Percentiles rank a stretch among this genome's conserved stretches.
Conservation (phyloP, 148 eudicot genomes). For the Dianthus caryophyllus region DNA sequence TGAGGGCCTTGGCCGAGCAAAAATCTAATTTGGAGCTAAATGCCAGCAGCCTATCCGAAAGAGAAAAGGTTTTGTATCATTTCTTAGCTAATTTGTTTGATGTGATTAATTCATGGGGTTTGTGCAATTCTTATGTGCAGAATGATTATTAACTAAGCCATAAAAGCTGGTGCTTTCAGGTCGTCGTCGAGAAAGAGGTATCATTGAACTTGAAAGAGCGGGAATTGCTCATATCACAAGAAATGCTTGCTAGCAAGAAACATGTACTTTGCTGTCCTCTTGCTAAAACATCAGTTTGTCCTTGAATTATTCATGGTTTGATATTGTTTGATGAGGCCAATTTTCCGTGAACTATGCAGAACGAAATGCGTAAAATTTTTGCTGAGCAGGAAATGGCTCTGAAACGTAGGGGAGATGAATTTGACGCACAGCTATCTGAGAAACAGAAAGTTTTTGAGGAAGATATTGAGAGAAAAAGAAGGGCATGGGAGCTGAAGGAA, state of each 20-base stretch:
- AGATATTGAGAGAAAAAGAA: conserved; percentile 66
- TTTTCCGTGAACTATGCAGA: conserved; percentile 38
- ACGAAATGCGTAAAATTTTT: conserved; percentile 39
- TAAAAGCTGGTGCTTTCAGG: conserved; percentile 37
- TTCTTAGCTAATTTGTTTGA: not conserved
- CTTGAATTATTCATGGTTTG: not conserved
- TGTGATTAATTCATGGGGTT: not conserved
- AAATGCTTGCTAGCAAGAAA: conserved; percentile 53
- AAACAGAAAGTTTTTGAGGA: conserved; percentile 62
- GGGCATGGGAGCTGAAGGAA: conserved; percentile 87
- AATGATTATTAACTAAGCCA: not conserved
- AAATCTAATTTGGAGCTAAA: conserved; percentile 41
- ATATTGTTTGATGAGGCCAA: conserved; percentile 3
- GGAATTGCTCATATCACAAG: conserved; percentile 55
- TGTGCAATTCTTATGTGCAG: not conserved
- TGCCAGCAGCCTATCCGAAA: conserved; percentile 49
- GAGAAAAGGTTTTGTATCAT: conserved; percentile 62
- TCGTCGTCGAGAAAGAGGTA: conserved; percentile 50
- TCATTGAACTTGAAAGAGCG: conserved; percentile 62
- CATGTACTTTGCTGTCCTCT: conserved; percentile 45
- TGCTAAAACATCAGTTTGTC: not conserved
- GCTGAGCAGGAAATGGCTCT: conserved; percentile 61
- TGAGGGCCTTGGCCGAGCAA: conserved; percentile 38
- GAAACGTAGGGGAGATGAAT: conserved; percentile 40
- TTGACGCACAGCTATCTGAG: conserved; percentile 53